Conservation (phyloP, 2,329 filamentous ascomycete species). For the Ophiostoma fasciatum region DNA sequence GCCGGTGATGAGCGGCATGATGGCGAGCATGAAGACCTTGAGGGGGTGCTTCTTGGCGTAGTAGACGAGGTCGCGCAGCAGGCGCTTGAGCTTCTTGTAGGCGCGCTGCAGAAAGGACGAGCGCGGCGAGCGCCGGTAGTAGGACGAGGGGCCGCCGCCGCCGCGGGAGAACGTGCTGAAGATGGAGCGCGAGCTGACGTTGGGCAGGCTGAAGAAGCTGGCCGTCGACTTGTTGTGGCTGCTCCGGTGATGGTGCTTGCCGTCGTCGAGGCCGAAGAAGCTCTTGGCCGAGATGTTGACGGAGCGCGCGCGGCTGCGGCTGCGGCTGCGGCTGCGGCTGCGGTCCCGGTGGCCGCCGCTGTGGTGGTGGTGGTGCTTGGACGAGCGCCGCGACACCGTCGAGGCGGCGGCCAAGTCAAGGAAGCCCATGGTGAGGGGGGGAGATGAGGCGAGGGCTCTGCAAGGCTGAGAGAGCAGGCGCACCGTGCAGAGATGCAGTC, state of each 20-base stretch:
- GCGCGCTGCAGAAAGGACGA: slow-evolving; percentile 62
- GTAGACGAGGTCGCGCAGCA: slow-evolving; percentile 65
- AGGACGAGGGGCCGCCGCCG: slow-evolving; percentile 24
- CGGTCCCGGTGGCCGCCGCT: slow-evolving; percentile 20
- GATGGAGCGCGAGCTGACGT: slow-evolving; percentile 29
- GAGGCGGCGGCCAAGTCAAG: slow-evolving; percentile 20
- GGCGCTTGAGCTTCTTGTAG: slow-evolving; percentile 59
- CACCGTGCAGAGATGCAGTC: no score
- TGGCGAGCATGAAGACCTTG: slow-evolving; percentile 74
- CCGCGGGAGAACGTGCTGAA: slow-evolving; percentile 21
- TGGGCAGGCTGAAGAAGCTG: slow-evolving; percentile 33
- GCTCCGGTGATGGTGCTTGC: slow-evolving; percentile 3
- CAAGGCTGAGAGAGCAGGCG: no score
- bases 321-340: slow-evolving; percentile 20
- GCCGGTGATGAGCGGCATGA: slow-evolving; percentile 76
- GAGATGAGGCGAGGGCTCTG: no score
- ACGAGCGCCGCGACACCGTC: slow-evolving; percentile 15
- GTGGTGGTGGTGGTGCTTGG: slow-evolving; percentile 13
- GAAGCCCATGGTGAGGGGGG: slow-evolving; percentile 15
- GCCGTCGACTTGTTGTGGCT: slow-evolving; percentile 15
- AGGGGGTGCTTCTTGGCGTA: slow-evolving; percentile 74
- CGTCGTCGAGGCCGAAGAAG: slow-evolving; percentile 11
- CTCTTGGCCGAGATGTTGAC: slow-evolving; percentile 5
- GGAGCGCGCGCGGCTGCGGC: slow-evolving; percentile 17
- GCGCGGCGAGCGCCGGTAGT: slow-evolving; percentile 72